Base-by-base conservation (phyloP, 768 basidiomycete genomes). In the Roridomyces roridus region DNA sequence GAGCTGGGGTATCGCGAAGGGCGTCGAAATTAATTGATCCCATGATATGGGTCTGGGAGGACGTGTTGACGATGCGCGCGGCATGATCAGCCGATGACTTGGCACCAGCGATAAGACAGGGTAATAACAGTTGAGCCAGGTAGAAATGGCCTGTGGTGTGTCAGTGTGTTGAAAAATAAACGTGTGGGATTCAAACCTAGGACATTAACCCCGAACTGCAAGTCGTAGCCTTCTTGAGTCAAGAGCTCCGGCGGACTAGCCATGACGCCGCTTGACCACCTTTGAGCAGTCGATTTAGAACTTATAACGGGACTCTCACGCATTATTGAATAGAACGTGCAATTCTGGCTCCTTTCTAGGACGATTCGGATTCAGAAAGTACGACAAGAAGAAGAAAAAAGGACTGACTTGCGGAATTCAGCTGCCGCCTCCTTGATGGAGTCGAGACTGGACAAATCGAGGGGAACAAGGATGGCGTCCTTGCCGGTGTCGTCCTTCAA, bases 271-370 rank as follows among this genome's bases (percentile, higher is more conserved):
- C 48, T 50, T 29, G 15, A 4, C 28, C 18, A 39, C 28, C 7
- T 29, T 3, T 15, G 9, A 37, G 47, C 9, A 7, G 4, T 11
- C 21, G 21, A 41, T 4, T 1, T 25, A 2, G 39, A 50, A 41
- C 5, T 5, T 40, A 12, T 25, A 24, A n/a, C 12, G 8, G 21
- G 36, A 14, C 3, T n/a, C 46, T 20, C 24, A 50, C 48, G 48
- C 48, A 41, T 50, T 50, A 41, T 50, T 50, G 39, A 50, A 50
- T 41, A 50, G 14, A 40, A 50, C 39, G n/a, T 50, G 48, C 12
- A 50, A 20, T 3, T 5, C 36, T 2, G 48, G 18, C 14, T 50
- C 48, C 26, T 41, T 10, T 17, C 48, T 50, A n/a, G n/a, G n/a
- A n/a, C n/a, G n/a, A n/a, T n/a, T n/a, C n/a, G 10, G 10, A 8